Base-by-base conservation (phyloP, 2,329 filamentous ascomycete species). In the Madurella mycetomatis region DNA sequence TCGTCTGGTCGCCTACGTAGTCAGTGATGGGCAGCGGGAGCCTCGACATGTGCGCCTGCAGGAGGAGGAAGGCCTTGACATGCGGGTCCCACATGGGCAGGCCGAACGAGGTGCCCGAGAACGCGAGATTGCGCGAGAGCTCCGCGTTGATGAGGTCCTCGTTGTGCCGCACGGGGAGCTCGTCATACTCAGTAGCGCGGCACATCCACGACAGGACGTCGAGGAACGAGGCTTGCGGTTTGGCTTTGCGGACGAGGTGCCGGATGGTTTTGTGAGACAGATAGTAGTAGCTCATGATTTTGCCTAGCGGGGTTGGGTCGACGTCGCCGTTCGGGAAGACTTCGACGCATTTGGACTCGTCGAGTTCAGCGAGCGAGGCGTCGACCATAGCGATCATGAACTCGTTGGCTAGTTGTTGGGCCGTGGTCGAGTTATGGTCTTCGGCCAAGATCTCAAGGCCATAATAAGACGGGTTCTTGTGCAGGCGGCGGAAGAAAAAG, bases 271-370 rank as follows among this genome's bases (percentile, higher is more conserved):
- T 88, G 74, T 99, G 94, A 0, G 92, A 95, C 46, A 94, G 85
- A 68, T 99, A 99, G 78, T 99, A 99, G 78, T 97, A 99, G 70
- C 89, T 95, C 90, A 97, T 96, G 67, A 99, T 97, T 75, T 96
- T 96, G 65, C 94, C 94, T 7, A 97, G 80, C 0, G 92, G 86
- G 0, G 94, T 97, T 0, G 92, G 78, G 63, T 96, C 88, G 30
- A 99, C 85, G 62, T 96, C 88, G 42, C 92, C 92, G 60, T 94
- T 96, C 43, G 87, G 85, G 65, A 90, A 87, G 2, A 95, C 79
- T 16, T 86, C 80, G 15, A 96, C 84, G 73, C 94, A 99, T 51
- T 86, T 86, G 1, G 92, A 97, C 58, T 88, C 81, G 1, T 86
- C 87, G 4, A 99, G 81, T 66, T 95, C 91, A 19, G 76, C 76